Base-by-base conservation (phyloP, 331 rosid species). In the Erythrophleum ivorense region DNA sequence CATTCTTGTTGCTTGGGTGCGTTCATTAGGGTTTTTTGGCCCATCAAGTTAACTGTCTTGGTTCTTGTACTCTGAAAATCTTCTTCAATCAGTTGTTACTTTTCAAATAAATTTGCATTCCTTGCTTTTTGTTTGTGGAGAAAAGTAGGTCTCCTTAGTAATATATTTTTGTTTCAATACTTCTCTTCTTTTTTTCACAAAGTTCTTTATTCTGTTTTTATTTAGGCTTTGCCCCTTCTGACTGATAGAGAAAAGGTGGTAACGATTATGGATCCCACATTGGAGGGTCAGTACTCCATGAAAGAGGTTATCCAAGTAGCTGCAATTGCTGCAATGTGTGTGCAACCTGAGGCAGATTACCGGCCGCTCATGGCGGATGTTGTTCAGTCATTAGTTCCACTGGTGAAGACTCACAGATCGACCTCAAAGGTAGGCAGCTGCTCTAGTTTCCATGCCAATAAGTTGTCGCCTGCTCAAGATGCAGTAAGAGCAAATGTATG, bases 311-410 rank as follows among this genome's bases (percentile, higher is more conserved):
- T 95, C 87, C 99, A 95, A 85, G 98, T 95, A 55, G 98, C 99
- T 3, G 99, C 99, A n/a, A 93, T 95, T 74, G 99, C 99, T 31
- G 91, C 97, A 12, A 93, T 95, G 99, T 95, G 99, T 34, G 98
- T 95, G 76, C 99, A 95, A 79, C 98, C 98, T 0, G 99, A 95
- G 89, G 94, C 97, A 2, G 98, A 93, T 86, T 95, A 95, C 84
- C 87, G 99, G 78, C 99, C 99, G 0, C 93, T 95, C 80, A 95
- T 93, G 99, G 98, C 97, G 0, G 99, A 95, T 82, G 99, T 95
- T 13, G 98, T 95, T 77, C 98, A 95, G 84, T 95, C 99, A 29
- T 80, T 93, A 67, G 97, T 95, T 57, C 99, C 99, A 0, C 82
- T 95, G 48, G 96, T 88, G 78, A 93, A 87, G 86, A 86, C 86